Conservation (phyloP, 2,329 filamentous ascomycete genomes). For the Mariannaea sp. region DNA sequence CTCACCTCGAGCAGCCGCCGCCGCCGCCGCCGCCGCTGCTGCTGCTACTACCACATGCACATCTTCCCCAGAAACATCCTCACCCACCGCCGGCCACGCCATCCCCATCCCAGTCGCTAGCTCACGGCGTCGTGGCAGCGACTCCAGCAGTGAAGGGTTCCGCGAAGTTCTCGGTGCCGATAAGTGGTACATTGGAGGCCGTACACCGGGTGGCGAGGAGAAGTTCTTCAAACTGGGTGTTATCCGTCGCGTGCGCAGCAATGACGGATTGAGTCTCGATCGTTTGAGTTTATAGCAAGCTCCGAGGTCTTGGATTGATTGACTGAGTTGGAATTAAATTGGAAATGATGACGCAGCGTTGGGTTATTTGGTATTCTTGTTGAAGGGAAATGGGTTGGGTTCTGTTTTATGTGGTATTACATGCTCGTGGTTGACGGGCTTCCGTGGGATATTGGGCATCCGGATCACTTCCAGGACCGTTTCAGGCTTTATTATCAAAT, state of each 20-base stretch:
- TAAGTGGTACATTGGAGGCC: constrained; percentile 81
- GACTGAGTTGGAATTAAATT: neutral
- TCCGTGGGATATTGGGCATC: constrained; percentile 13
- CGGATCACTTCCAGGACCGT: constrained; percentile 8
- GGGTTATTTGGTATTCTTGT: neutral
- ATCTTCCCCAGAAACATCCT: constrained; percentile 22
- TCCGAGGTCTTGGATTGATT: neutral
- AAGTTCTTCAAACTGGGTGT: constrained; percentile 82
- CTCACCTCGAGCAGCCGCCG: constrained; percentile 33
- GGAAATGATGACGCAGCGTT: constrained; percentile 4
- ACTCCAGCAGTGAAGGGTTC: constrained; percentile 77
- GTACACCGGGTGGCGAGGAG: constrained; percentile 78
- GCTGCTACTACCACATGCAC: too few relatives aligned
- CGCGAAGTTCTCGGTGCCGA: constrained; percentile 72
- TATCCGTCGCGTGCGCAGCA: constrained; percentile 72
- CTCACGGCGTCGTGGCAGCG: constrained; percentile 67
- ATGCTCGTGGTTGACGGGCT: neutral
- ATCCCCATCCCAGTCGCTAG: constrained; percentile 48
- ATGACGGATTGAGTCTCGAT: constrained; percentile 75
- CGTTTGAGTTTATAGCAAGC: constrained; percentile 69
- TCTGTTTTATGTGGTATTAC: neutral
- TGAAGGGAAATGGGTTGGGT: neutral
- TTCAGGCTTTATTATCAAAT: neutral
- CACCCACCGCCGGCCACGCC: constrained; percentile 29
- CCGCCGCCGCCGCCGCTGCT: constrained; percentile 18